These are phyloP conservation scores for Fusarium oxysporum DNA, from an alignment of 2,329 filamentous ascomycete genomes.

Conservation along the genomic window DNA sequence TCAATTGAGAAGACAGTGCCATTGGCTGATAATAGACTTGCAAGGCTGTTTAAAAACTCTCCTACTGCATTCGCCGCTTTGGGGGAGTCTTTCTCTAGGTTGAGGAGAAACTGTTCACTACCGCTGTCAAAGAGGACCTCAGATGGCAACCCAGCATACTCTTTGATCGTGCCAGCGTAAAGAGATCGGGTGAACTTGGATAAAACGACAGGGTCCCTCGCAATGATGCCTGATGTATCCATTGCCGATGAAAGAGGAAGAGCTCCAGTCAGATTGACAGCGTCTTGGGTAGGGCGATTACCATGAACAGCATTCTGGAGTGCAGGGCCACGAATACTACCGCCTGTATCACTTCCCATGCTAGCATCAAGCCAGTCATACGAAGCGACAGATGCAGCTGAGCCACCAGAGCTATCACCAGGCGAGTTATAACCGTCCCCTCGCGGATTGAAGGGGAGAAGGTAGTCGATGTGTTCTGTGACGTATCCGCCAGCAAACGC, in stretches of 20 bases:
- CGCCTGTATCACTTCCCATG: slow-evolving; percentile 35
- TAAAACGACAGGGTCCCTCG: neutral
- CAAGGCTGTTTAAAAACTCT: neutral
- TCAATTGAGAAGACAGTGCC: neutral
- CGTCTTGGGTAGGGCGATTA: slow-evolving; percentile 54
- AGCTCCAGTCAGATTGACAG: slow-evolving; percentile 55
- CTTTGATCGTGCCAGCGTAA: neutral
- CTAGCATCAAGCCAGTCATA: slow-evolving; percentile 58
- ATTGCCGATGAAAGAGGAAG: slow-evolving; percentile 56
- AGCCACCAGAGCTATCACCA: slow-evolving; percentile 59
- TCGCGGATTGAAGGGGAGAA: slow-evolving; percentile 57
- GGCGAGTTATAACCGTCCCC: slow-evolving; percentile 61
- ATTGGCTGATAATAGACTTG: neutral
- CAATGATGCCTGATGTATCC: slow-evolving; percentile 49
- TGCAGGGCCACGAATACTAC: slow-evolving; percentile 59
- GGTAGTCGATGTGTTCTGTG: slow-evolving; percentile 49
- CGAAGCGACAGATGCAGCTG: slow-evolving; percentile 52
- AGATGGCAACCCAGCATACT: neutral
- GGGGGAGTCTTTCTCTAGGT: fast-evolving
- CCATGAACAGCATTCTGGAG: slow-evolving; percentile 57
- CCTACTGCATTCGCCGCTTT: neutral
- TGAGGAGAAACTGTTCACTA: neutral
- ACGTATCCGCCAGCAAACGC: slow-evolving; percentile 1
- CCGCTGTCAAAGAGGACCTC: neutral
- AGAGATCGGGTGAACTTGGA: slow-evolving; percentile 6